Percentiles rank a stretch among this genome's conserved stretches.
Evolutionary conservation across 441 rosid species (phyloP).

Genomic region (Macaranga tanarius): DNA sequence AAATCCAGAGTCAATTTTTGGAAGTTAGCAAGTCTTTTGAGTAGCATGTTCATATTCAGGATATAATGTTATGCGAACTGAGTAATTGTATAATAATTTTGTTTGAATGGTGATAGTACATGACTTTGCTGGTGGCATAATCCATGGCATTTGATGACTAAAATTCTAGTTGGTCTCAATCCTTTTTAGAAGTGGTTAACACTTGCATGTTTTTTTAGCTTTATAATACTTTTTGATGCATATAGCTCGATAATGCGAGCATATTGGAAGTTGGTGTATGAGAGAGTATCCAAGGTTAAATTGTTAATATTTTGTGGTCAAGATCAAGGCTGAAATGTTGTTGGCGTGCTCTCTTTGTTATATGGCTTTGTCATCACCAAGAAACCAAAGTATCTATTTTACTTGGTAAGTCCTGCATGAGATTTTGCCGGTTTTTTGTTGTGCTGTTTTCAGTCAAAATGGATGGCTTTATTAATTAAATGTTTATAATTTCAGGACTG

Average conservation of each 20-base stretch:
- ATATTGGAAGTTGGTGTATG: background rate
- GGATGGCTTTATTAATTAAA: background rate
- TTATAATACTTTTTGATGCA: background rate
- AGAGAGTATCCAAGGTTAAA: background rate
- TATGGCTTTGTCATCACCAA: background rate
- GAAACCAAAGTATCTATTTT: background rate
- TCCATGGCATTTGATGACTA: background rate
- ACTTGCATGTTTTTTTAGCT: background rate
- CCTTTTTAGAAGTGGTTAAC: background rate
- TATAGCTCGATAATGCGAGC: background rate
- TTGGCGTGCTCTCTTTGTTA: background rate
- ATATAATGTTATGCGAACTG: background rate
- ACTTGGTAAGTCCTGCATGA: constrained; percentile 6
- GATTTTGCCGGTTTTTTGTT: background rate
- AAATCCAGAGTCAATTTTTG: background rate
- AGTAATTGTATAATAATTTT: background rate
- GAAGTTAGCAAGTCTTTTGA: background rate
- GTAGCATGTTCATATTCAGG: background rate
- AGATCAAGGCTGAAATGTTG: background rate
- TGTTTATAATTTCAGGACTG: background rate
- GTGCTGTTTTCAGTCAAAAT: background rate
- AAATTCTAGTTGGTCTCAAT: background rate
- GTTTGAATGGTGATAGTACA: background rate
- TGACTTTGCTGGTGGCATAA: background rate
- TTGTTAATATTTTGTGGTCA: constrained; percentile 12